Evolutionary conservation across 2,329 filamentous ascomycete genomes (phyloP), one percentile per base, ranked within the genome.

Genomic region (Neofusicoccum laricinum): DNA sequence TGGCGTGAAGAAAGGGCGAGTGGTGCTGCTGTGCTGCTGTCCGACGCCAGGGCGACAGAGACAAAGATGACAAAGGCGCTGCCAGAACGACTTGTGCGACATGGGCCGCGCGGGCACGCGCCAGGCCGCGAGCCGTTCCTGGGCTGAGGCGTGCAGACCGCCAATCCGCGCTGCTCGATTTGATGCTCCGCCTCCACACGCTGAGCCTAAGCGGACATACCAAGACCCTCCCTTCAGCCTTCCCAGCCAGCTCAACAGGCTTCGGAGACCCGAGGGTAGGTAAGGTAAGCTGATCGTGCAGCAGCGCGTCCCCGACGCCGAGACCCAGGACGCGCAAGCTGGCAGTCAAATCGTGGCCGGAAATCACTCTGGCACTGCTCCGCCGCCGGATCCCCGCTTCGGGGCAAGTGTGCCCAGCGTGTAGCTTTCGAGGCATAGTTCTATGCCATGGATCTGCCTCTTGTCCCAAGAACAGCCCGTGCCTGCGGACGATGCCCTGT

Each of bases 221-320:
- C 53, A 58, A 58, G 53, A 34, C 53, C n/a, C 40, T 40, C 40
- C 32, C 53, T 45, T 32, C 51, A 40, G 51, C 51, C 30, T 32
- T 55, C 21, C 46, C 46, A 30, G 25, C 46, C 46, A 48, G 45
- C 45, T 48, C 48, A 32, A 36, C 49, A 36, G 32, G 41, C 59
- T 63, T 63, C 43, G 49, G 61, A 55, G 61, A 55, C 61, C 61
- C 49, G 61, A 45, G 38, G 48, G 61, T 63, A 63, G 46, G 61
- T 63, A 55, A 53, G 40, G 61, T 63, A 63, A 63, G 61, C 61
- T 63, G 61, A 63, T 55, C 38, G 49, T 63, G 61, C 61, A 53
- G 48, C 40, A n/a, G 38, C 30, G 30, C 30, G 17, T 30, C 30
- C 49, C 57, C 57, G 57, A 61, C 30, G 61, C 61, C 61, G 61